phyloP scores from a whole-genome alignment of 169 alveolate genomes.

The Plasmodium yoelii region DNA sequence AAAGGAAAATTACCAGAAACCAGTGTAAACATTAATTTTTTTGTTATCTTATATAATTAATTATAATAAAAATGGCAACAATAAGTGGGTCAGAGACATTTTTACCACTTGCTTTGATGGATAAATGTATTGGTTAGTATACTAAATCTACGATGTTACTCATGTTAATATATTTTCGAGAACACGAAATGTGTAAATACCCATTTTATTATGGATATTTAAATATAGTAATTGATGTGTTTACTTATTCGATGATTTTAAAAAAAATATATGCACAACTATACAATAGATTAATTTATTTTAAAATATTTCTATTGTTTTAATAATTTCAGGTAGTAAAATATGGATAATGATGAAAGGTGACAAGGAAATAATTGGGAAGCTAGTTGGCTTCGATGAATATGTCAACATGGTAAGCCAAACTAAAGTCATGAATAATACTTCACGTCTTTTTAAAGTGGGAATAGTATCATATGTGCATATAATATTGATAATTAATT shows the following conservation, averaged over 20 bases:
- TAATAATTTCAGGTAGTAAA: conserved; percentile 86
- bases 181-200: background rate
- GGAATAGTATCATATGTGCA: too few species aligned
- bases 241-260: background rate
- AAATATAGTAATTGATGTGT: background rate
- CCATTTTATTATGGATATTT: conserved; percentile 3
- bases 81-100: conserved; percentile 84
- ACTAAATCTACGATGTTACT: background rate
- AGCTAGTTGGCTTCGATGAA: conserved; percentile 95
- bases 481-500: too few species aligned
- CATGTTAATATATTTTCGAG: background rate
- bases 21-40: too few species aligned
- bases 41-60: too few species aligned
- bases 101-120: conserved; percentile 94
- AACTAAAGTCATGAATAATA: background rate
- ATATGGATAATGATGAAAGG: conserved; percentile 93
- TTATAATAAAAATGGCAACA: conserved; percentile 80
- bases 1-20: background rate
- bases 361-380: conserved; percentile 91
- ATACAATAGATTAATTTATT: background rate
- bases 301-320: background rate
- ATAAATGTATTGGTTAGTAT: conserved; percentile 90
- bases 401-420: conserved; percentile 92
- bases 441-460: background rate
- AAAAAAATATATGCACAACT: background rate